Evolutionary conservation across 1,139 yeast species (phyloP).

Genomic region (Blastobotrys indianensis): DNA sequence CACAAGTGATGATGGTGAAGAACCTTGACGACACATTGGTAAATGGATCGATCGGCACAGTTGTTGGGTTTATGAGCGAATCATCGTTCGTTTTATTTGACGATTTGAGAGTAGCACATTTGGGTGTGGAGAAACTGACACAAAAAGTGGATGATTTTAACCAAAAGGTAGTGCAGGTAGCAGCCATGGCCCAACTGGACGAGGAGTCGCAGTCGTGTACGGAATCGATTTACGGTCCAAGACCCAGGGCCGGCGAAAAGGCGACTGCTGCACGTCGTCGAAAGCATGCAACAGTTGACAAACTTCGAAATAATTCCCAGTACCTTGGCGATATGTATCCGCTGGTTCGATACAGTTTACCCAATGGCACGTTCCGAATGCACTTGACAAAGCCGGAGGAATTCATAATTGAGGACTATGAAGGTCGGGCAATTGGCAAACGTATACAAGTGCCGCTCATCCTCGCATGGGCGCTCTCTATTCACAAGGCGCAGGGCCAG

Average conservation of each 20-base stretch:
- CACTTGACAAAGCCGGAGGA: slow-evolving; percentile 68
- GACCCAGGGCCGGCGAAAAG: slow-evolving; percentile 1
- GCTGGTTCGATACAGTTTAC: slow-evolving; percentile 63
- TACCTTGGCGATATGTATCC: slow-evolving; percentile 43
- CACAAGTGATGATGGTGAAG: slow-evolving; percentile 95
- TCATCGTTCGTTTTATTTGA: slow-evolving; percentile 37
- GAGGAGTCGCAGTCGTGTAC: neutral
- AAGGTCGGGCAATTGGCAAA: slow-evolving; percentile 46
- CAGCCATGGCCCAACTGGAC: too few relatives aligned
- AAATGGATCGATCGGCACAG: slow-evolving; percentile 87
- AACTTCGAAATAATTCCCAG: slow-evolving; percentile 15
- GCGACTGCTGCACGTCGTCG: slow-evolving; percentile 7
- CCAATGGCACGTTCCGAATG: slow-evolving; percentile 68
- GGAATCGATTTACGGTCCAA: slow-evolving; percentile 8
- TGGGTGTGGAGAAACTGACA: slow-evolving; percentile 1
- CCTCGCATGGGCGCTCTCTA: slow-evolving; percentile 91
- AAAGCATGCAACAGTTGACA: slow-evolving; percentile 16
- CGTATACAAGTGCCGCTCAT: slow-evolving; percentile 67
- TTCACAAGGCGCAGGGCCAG: slow-evolving; percentile 96
- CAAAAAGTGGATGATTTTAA: slow-evolving; percentile 6
- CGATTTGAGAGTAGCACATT: slow-evolving; percentile 11
- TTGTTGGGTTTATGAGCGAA: slow-evolving; percentile 64
- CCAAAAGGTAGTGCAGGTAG: neutral
- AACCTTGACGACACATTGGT: slow-evolving; percentile 83
- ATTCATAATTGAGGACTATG: slow-evolving; percentile 62